Base-by-base conservation (phyloP, 1,139 yeast genomes). In the Scheffersomyces quercinus region DNA sequence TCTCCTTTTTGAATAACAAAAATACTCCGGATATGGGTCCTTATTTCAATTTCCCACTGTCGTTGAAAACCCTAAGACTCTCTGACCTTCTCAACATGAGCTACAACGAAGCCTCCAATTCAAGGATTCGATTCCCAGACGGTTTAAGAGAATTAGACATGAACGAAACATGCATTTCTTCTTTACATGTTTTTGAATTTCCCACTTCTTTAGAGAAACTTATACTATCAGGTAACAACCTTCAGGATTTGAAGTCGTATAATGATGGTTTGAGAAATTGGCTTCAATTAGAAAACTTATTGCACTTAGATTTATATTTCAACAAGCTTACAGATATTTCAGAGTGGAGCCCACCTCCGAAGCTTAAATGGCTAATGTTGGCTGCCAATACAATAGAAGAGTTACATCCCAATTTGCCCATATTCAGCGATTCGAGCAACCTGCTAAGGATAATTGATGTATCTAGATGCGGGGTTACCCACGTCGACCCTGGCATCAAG, bases 171-270 rank as follows among this genome's bases (percentile, higher is more conserved):
- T 46, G 52, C 2, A 48, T 67, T 7, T 37, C 28, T 2, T 47
- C 49, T 7, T 50, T 68, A 11, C 35, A 44, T 7, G 50, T 44
- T 26, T 60, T 68, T 41, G 46, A 52, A 16, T 67, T 68, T 42
- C 74, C 74, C 2, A 29, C 26, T 1, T 54, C 59, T 1, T 48
- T 69, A 36, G 46, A 47, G n/a, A 47, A 48, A 6, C 49, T 68
- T 13, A 54, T 58, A 3, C 42, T 69, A 14, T 49, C 59, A 3
- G 62, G 62, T 1, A 67, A 67, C 43, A 41, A 43, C 5, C 49
- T 63, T 15, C 40, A 36, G 8, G 50, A 51, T 38, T 53, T 55
- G 32, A 40, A 26, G 26, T 48, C 55, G 4, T 67, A 56, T 38
- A 51, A 56, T 12, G 36, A 43, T 1, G 48, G 50, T 29, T 39